Conservation (phyloP, 2,329 filamentous ascomycete species). For the Alternaria triticimaculans region DNA sequence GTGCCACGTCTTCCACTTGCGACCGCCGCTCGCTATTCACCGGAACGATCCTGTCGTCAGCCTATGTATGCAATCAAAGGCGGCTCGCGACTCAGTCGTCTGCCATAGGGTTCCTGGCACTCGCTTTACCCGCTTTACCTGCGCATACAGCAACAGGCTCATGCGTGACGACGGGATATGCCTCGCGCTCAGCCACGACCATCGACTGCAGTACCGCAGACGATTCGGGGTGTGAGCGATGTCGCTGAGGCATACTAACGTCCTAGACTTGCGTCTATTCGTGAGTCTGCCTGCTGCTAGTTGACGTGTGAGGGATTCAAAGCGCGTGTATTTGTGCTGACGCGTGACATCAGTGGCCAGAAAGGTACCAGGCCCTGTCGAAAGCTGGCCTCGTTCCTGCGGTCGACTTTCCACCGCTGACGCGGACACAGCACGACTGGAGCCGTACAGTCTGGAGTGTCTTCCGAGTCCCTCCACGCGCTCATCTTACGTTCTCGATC, state of each 20-base stretch:
- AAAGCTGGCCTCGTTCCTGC: no score
- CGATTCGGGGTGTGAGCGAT: accelerated
- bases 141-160: background rate
- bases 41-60: background rate
- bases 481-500: background rate
- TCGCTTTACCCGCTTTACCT: background rate
- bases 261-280: accelerated
- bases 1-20: background rate
- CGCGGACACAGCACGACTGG: background rate
- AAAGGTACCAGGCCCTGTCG: background rate
- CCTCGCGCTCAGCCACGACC: background rate
- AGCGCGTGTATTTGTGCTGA: background rate
- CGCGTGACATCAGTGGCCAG: background rate
- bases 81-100: no score
- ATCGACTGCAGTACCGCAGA: background rate
- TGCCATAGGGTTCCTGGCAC: background rate
- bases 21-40: background rate
- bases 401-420: background rate
- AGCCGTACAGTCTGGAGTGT: background rate
- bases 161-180: no score
- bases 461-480: background rate
- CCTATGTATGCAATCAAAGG: background rate
- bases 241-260: no score
- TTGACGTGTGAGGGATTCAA: background rate
- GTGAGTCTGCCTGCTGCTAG: background rate